These are phyloP conservation scores for Neurospora sp. DNA, from an alignment of 2,329 filamentous ascomycete genomes.

Conservation along the genomic window DNA sequence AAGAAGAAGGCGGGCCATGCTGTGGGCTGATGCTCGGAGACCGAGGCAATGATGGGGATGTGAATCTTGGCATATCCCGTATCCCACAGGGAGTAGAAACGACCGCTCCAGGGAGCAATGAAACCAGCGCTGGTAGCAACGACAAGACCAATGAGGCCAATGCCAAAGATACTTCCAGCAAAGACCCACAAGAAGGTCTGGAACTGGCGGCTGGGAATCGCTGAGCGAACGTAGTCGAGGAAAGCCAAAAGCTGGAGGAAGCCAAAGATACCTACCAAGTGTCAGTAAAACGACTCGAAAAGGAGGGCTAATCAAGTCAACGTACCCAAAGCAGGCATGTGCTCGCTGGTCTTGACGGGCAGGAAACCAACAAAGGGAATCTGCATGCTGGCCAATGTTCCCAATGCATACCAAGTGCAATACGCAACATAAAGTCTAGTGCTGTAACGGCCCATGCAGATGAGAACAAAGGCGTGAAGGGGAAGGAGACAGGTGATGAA, in stretches of 20 bases:
- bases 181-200: constrained; percentile 75
- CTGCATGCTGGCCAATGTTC: constrained; percentile 96
- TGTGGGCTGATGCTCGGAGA: constrained; percentile 97
- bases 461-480: constrained; percentile 84
- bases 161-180: constrained; percentile 62
- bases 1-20: constrained; percentile 99
- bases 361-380: constrained; percentile 97
- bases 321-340: constrained; percentile 91
- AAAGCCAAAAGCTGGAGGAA: constrained; percentile 89
- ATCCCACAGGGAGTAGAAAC: constrained; percentile 99
- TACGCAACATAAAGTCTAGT: constrained; percentile 91
- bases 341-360: constrained; percentile 92
- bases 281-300: constrained; percentile 10
- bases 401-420: constrained; percentile 94
- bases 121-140: constrained; percentile 76
- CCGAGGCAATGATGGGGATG: constrained; percentile 98
- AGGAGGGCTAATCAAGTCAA: constrained; percentile 6
- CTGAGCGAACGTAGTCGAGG: constrained; percentile 81
- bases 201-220: constrained; percentile 87
- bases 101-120: constrained; percentile 94
- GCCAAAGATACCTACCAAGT: constrained; percentile 70
- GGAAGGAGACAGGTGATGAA: constrained; percentile 98
- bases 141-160: constrained; percentile 72
- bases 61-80: constrained; percentile 98
- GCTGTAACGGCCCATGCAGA: constrained; percentile 96